A percentile compares a stretch with the other conserved stretches of the same genome.
Conservation (phyloP, 2,329 filamentous ascomycete genomes). For the Penicillium capsulatum region DNA sequence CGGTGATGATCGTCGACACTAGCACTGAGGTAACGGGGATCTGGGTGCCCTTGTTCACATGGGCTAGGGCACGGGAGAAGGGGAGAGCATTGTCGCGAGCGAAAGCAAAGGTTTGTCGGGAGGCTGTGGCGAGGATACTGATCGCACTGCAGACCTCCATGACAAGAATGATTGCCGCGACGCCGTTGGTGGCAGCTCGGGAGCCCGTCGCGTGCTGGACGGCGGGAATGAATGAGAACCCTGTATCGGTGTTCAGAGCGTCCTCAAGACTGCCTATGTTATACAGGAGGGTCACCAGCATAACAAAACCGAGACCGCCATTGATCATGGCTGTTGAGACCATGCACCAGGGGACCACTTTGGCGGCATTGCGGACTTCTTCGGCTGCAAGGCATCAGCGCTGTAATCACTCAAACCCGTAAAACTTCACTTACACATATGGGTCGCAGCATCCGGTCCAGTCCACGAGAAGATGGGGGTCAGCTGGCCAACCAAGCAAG, state of each 20-base stretch:
- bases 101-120: constrained; percentile 43
- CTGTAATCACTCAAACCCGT: background rate
- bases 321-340: constrained; percentile 48
- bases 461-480: constrained; percentile 27
- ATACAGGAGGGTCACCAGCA: constrained; percentile 45
- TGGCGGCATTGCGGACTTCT: constrained; percentile 48
- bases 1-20: constrained; percentile 31
- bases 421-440: constrained; percentile 26
- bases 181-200: constrained; percentile 43
- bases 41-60: constrained; percentile 35
- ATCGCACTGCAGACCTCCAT: constrained; percentile 36
- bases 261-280: constrained; percentile 40
- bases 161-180: constrained; percentile 45
- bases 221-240: constrained; percentile 50
- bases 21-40: constrained; percentile 42
- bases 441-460: constrained; percentile 33
- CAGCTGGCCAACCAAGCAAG: constrained; percentile 38
- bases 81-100: constrained; percentile 42
- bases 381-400: constrained; percentile 36
- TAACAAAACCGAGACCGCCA: constrained; percentile 46
- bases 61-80: constrained; percentile 23
- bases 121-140: constrained; percentile 30
- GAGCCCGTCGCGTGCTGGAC: constrained; percentile 47
- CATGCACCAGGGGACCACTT: constrained; percentile 48
- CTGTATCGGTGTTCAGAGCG: constrained; percentile 41